Base-by-base conservation (phyloP, 495 filamentous ascomycete species). In the Penicillium silybi region DNA sequence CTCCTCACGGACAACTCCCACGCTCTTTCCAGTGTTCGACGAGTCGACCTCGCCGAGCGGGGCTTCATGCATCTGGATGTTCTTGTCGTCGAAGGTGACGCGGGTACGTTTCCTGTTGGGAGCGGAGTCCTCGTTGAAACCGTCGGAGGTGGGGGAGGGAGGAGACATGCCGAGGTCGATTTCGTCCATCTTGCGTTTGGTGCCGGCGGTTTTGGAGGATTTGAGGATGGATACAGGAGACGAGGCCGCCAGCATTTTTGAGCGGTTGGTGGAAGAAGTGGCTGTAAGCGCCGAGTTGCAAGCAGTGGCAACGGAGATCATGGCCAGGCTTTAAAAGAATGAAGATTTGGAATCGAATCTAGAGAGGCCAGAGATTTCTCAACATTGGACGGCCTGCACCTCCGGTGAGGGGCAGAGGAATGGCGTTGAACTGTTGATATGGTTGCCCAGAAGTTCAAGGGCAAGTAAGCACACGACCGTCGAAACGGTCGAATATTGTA, bases 11-110 rank as follows among this genome's bases (percentile, higher is more conserved):
- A 88, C 71, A 10, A 85, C 71, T 19, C 80, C 79, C 35, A 76
- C 62, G 48, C 76, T 76, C 79, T 90, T 78, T 65, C 83, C 70
- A 69, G 85, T 46, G 4, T 2, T 44, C 8, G 41, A 32, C 5
- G 50, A 38, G 22, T 57, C 44, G n/a, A 54, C 52, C 11, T 55
- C 57, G 17, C 41, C 46, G 43, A 55, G 49, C 22, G 59, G 41
- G 22, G 56, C 42, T 25, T 63, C 65, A 40, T 72, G 73, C 54
- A 85, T 79, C 59, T 88, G 81, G 38, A 90, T 80, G 20, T 84
- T 79, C 34, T 16, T 39, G 37, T 85, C 76, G 53, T 89, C 83
- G 67, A 95, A 95, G 34, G 86, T 81, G 23, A 96, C 89, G 47
- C 86, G 89, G 22, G 72, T 67, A 38, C 77, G 80, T 65, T 84